Evolutionary conservation across 345 rosid species (phyloP).

Genomic region (Arabis alpina): DNA sequence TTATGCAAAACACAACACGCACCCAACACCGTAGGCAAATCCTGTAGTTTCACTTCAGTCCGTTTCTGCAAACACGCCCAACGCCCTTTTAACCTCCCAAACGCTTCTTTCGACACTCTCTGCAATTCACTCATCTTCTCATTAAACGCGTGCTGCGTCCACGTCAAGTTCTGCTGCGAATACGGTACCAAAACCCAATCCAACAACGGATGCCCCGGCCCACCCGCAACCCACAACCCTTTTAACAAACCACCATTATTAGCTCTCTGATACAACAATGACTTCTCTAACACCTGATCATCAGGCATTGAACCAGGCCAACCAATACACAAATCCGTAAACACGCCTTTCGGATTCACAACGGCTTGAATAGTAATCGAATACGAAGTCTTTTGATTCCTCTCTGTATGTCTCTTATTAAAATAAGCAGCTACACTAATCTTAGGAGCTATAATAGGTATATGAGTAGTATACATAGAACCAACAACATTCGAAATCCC

Average conservation of each 20-base stretch:
- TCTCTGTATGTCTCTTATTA: constrained; percentile 76
- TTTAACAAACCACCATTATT: constrained; percentile 61
- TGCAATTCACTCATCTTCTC: constrained; percentile 77
- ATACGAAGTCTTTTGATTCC: constrained; percentile 78
- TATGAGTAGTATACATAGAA: constrained; percentile 80
- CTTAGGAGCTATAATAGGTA: constrained; percentile 86
- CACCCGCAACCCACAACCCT: constrained; percentile 76
- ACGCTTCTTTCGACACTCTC: constrained; percentile 62
- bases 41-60: constrained; percentile 77
- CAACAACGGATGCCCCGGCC: constrained; percentile 63
- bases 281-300: constrained; percentile 79
- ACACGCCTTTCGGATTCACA: constrained; percentile 67
- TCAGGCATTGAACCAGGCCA: constrained; percentile 92
- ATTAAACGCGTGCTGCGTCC: constrained; percentile 84
- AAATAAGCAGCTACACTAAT: constrained; percentile 75
- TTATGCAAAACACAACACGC: constrained; percentile 85
- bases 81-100: constrained; percentile 70
- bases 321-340: constrained; percentile 83
- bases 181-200: constrained; percentile 90
- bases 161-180: constrained; percentile 70
- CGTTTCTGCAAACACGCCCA: constrained; percentile 86
- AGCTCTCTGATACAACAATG: constrained; percentile 71
- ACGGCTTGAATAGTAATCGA: constrained; percentile 80
- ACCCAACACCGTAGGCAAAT: constrained; percentile 76
- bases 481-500: constrained; percentile 77